Conservation (phyloP, 495 filamentous ascomycete species). For the Hypomontagnella submonticulosa region DNA sequence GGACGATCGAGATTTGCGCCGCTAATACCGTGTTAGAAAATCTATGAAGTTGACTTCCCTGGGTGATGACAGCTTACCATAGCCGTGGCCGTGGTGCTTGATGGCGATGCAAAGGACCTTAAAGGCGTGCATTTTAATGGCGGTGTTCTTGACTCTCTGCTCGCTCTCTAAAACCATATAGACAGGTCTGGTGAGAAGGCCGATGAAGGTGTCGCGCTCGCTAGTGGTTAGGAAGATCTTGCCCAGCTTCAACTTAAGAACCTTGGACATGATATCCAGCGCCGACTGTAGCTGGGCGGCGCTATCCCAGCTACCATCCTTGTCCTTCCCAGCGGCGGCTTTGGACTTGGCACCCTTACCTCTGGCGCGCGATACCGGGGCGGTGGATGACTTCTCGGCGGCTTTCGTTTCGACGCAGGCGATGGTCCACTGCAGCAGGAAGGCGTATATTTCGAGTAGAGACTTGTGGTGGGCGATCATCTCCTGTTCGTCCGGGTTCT, state of each 20-base stretch:
- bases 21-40: conserved; percentile 64
- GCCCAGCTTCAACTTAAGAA: conserved; percentile 89
- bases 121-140: conserved; percentile 95
- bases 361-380: conserved; percentile 73
- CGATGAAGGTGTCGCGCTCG: conserved; percentile 95
- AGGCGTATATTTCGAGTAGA: conserved; percentile 93
- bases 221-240: conserved; percentile 96
- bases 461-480: conserved; percentile 85
- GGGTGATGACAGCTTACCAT: conserved; percentile 67
- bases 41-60: neutral
- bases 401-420: conserved; percentile 93
- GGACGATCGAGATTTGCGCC: conserved; percentile 96
- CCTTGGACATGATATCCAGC: conserved; percentile 93
- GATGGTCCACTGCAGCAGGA: conserved; percentile 93
- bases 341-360: conserved; percentile 83
- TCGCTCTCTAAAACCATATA: conserved; percentile 96
- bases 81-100: conserved; percentile 98
- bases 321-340: conserved; percentile 57
- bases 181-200: conserved; percentile 90
- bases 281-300: conserved; percentile 86
- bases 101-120: conserved; percentile 96
- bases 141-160: conserved; percentile 87
- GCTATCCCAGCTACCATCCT: conserved; percentile 88
- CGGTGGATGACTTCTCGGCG: conserved; percentile 82
- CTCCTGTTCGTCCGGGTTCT: conserved; percentile 87